These are phyloP conservation scores for Mallotus repandus DNA, from an alignment of 441 rosid genomes.

Conservation along the genomic window DNA sequence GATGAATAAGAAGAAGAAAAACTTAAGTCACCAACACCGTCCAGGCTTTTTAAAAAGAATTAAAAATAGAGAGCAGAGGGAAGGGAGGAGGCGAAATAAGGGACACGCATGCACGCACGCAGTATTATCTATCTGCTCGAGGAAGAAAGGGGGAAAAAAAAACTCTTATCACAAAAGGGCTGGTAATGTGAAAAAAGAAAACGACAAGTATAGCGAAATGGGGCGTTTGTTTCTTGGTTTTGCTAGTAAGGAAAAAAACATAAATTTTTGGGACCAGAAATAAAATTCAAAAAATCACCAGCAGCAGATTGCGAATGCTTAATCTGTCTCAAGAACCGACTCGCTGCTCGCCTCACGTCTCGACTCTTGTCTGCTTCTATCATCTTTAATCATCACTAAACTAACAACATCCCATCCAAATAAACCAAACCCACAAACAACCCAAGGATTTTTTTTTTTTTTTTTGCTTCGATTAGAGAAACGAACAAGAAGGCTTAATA, in stretches of 20 bases:
- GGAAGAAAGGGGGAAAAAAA: too few species aligned
- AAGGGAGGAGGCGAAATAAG: conserved; percentile 15
- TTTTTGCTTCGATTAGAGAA: too few species aligned
- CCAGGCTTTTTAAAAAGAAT: conserved; percentile 1
- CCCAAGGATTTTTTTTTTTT: conserved; percentile 23
- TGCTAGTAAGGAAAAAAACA: background rate
- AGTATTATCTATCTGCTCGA: conserved; percentile 17
- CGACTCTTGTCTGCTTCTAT: conserved; percentile 56
- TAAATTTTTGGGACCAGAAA: conserved; percentile 13
- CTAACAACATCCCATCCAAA: conserved; percentile 17
- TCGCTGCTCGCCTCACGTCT: conserved; percentile 58
- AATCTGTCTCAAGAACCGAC: conserved; percentile 47
- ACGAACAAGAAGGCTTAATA: too few species aligned
- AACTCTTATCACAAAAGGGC: conserved; percentile 29
- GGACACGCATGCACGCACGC: conserved; percentile 16
- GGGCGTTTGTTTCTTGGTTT: conserved; percentile 32
- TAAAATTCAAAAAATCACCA: conserved; percentile 36
- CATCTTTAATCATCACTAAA: conserved; percentile 25
- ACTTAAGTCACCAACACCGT: conserved; percentile 23
- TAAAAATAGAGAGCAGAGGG: conserved; percentile 19
- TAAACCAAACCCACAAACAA: conserved; percentile 25
- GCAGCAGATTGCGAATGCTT: conserved; percentile 32
- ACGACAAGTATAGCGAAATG: conserved; percentile 33
- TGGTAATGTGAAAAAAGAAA: conserved; percentile 24
- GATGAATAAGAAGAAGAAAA: conserved; percentile 10